Base-by-base conservation (phyloP, 176 grass and related monocot genomes). In the Zea mays region DNA sequence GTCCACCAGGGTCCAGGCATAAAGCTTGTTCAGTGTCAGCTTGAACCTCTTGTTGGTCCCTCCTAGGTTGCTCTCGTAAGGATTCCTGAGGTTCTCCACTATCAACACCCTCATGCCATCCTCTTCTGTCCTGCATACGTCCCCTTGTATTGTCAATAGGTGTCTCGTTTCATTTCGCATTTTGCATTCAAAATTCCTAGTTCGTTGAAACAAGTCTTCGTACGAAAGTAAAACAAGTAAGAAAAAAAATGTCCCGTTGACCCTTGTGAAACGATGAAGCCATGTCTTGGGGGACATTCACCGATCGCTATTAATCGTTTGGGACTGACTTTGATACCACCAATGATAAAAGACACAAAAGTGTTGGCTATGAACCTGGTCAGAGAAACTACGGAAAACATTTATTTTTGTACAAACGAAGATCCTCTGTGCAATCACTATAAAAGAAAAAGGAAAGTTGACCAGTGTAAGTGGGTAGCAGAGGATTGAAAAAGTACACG, bases 1-100 rank as follows among this genome's bases (percentile, higher is more conserved):
- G 8, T 94, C 87, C 4, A 92, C 74, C 61, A 94, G 50, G 72
- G 74, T 98, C 95, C 95, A 98, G 1, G 95, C 95, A 34, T 98
- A 98, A 34, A 98, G 91, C 89, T 98, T 98, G 81, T 98, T 98
- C 71, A 98, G 13, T 41, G 95, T 98, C 54, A 94, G 81, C 81
- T 94, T 98, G 75, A 98, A 98, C 81, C 95, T 87, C 65, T 62
- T 77, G 77, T 92, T 92, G 78, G 94, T 94, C 63, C 85, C 82
- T 72, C 85, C 91, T 52, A 89, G 87, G 43, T 98, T 90, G 48
- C 51, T 71, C 78, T 88, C 95, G 4, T 98, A 98, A n/a, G 95
- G 95, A 50, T 98, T 98, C 89, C 77, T 98, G 70, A 98, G 82
- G 78, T 98, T 98, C 71, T 94, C 70, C 69, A 98, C 95, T 6